Conservation (phyloP, 2,329 filamentous ascomycete species). For the Ilyonectria robusta region DNA sequence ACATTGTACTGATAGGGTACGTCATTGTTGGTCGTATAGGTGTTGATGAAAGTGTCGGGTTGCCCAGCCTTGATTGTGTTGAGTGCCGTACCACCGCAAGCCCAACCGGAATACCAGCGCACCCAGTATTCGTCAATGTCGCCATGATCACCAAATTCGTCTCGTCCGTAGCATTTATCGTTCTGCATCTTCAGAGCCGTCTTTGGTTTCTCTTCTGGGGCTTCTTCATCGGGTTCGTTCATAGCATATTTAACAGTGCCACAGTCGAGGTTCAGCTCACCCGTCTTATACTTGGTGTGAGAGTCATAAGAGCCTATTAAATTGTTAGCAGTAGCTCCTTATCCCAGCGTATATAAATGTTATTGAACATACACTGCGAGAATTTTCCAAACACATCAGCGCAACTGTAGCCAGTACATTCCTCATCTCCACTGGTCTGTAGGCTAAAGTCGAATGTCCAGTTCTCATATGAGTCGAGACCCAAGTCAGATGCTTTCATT, state of each 20-base stretch:
- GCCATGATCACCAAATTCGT: slow-evolving; percentile 6
- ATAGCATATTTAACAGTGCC: neutral
- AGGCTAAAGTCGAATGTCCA: slow-evolving; percentile 9
- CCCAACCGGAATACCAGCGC: neutral
- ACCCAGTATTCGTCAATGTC: slow-evolving; percentile 4
- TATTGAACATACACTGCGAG: neutral
- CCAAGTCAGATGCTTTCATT: slow-evolving; percentile 1
- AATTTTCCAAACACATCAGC: slow-evolving; percentile 4
- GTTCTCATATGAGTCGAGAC: neutral
- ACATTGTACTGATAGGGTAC: slow-evolving; percentile 11
- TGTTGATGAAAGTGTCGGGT: neutral
- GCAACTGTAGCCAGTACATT: neutral
- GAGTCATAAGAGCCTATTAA: slow-evolving; percentile 2
- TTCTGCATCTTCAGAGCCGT: neutral
- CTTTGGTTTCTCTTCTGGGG: neutral
- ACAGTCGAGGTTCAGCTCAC: neutral
- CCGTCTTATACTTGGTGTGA: neutral
- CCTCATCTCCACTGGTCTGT: neutral
- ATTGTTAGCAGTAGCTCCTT: neutral
- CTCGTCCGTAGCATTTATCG: slow-evolving; percentile 1
- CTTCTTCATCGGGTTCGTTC: neutral
- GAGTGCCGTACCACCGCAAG: neutral
- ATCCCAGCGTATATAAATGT: neutral
- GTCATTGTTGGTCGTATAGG: neutral
- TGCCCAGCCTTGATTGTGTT: neutral